phyloP scores from a whole-genome alignment of 495 filamentous ascomycete species.

The Rhizodiscina lignyota region DNA sequence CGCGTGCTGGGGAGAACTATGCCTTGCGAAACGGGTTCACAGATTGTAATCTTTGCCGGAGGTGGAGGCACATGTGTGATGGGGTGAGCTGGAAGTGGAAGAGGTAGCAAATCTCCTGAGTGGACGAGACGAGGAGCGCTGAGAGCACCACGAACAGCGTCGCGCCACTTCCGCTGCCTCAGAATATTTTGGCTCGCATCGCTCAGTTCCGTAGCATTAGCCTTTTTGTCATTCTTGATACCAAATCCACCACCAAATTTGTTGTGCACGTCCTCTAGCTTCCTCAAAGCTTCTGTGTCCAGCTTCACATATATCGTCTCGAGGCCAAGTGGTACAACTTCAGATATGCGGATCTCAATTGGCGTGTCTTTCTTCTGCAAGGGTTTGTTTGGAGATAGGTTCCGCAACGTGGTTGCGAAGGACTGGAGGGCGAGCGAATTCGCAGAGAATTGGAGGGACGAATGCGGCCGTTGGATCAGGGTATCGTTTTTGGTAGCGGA shows the following conservation, averaged over 20 bases:
- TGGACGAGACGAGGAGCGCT: constrained; percentile 58
- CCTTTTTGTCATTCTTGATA: constrained; percentile 9
- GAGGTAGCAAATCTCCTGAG: constrained; percentile 63
- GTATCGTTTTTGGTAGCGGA: constrained; percentile 16
- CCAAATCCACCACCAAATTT: constrained; percentile 47
- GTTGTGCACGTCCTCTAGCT: constrained; percentile 42
- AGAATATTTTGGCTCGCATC: no score
- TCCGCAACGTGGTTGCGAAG: constrained; percentile 46
- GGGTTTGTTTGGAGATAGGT: constrained; percentile 35
- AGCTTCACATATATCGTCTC: constrained; percentile 74
- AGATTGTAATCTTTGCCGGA: constrained; percentile 48
- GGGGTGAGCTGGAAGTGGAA: constrained; percentile 73
- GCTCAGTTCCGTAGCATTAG: constrained; percentile 20
- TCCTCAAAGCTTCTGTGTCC: constrained; percentile 54
- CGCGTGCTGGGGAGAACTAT: constrained; percentile 50
- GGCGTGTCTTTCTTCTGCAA: constrained; percentile 25
- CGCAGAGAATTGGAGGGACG: constrained; percentile 70
- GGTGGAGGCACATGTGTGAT: constrained; percentile 73
- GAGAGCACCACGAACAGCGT: constrained; percentile 64
- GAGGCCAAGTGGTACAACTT: constrained; percentile 62
- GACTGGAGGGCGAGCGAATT: constrained; percentile 61
- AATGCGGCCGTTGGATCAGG: constrained; percentile 39
- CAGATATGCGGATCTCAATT: constrained; percentile 67
- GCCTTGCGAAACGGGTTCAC: constrained; percentile 72
- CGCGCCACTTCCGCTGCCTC: constrained; percentile 46